Evolutionary conservation across 2,329 filamentous ascomycete genomes (phyloP).

Genomic region (Fonsecaea nubica): DNA sequence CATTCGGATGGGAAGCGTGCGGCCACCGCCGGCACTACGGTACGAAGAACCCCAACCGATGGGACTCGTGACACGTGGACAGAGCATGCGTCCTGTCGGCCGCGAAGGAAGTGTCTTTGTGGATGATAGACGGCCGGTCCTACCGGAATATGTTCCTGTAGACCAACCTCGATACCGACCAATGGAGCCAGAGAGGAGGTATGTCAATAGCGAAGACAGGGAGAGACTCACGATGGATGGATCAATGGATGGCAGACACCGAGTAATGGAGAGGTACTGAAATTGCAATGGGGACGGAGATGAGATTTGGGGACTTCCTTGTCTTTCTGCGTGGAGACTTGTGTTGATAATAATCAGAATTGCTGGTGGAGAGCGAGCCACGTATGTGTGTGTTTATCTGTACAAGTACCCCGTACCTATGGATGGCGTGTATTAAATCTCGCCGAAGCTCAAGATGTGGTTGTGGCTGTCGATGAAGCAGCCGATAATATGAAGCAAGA

Average conservation of each 20-base stretch:
- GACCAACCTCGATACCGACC: conserved; percentile 37
- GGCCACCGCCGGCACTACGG: conserved; percentile 60
- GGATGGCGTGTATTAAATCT: conserved; percentile 13
- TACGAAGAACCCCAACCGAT: conserved; percentile 50
- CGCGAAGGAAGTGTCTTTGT: conserved; percentile 51
- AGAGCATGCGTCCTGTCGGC: conserved; percentile 52
- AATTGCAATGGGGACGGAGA: conserved; percentile 6
- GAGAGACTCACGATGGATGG: conserved; percentile 32
- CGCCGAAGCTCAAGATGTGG: not conserved
- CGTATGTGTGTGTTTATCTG: conserved; percentile 12
- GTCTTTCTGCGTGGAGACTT: not conserved
- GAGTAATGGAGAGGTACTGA: conserved; percentile 39
- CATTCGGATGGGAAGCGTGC: conserved; percentile 63
- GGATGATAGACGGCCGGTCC: conserved; percentile 34
- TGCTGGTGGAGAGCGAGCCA: conserved; percentile 15
- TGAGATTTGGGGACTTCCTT: conserved; percentile 1
- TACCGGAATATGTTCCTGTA: conserved; percentile 34
- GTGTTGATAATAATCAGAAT: not conserved
- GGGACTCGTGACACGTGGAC: conserved; percentile 50
- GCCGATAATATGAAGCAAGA: conserved; percentile 6
- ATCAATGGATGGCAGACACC: conserved; percentile 30
- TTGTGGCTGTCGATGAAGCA: not conserved
- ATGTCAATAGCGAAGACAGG: conserved; percentile 36
- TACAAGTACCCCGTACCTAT: not conserved
- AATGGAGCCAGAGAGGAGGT: conserved; percentile 36